Conservation (phyloP, 805 yeast species). For the Metschnikowia arizonensis region DNA sequence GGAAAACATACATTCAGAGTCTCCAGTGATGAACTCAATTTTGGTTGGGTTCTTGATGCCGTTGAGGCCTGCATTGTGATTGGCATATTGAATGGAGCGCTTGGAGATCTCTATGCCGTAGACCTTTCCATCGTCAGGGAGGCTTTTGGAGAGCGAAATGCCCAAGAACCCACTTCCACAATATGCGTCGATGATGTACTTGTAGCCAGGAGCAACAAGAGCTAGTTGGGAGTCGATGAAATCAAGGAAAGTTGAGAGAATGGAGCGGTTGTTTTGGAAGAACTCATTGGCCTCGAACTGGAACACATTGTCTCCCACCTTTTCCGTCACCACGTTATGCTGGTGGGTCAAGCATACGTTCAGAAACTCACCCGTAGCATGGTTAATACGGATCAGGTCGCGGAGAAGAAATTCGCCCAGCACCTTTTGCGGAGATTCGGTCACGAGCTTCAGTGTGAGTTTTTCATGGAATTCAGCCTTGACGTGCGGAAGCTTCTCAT, state of each 20-base stretch:
- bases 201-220: conserved; percentile 14
- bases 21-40: conserved; percentile 34
- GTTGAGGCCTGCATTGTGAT: conserved; percentile 37
- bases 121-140: conserved; percentile 31
- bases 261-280: conserved; percentile 44
- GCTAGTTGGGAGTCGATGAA: conserved; percentile 22
- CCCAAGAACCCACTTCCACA: conserved; percentile 48
- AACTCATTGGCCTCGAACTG: conserved; percentile 39
- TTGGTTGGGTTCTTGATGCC: conserved; percentile 27
- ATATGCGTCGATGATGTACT: conserved; percentile 39
- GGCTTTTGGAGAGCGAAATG: conserved; percentile 28
- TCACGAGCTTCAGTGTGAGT: conserved; percentile 7
- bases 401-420: conserved; percentile 26
- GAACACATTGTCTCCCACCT: conserved; percentile 32
- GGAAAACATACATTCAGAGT: conserved; percentile 35
- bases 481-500: conserved; percentile 20
- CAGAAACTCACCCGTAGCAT: conserved; percentile 27
- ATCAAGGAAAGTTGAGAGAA: conserved; percentile 34
- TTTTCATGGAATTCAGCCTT: conserved; percentile 13
- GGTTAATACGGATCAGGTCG: conserved; percentile 30
- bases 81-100: conserved; percentile 32
- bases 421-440: conserved; percentile 2
- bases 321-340: conserved; percentile 31
- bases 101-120: conserved; percentile 41
- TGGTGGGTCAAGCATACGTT: conserved; percentile 26